A percentile compares a stretch with the other conserved stretches of the same genome.
These are phyloP conservation scores for Candida dubliniensis DNA, from an alignment of 1,139 yeast species.

Conservation along the genomic window DNA sequence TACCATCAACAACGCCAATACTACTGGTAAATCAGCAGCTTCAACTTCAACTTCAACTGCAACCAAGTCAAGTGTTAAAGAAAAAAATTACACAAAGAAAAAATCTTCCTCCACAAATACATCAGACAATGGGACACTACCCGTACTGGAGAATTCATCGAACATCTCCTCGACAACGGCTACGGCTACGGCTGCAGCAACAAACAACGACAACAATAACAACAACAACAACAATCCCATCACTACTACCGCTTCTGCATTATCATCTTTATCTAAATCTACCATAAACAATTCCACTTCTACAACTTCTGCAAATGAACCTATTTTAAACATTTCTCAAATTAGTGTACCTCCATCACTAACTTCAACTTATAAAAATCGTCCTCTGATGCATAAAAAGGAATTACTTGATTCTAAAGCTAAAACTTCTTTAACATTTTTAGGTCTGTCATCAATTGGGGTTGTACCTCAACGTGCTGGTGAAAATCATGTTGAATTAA, in stretches of 20 bases:
- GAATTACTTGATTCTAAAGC: constrained; percentile 30
- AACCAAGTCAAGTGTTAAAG: neutral
- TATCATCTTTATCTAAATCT: neutral
- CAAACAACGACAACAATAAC: neutral
- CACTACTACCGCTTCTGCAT: neutral
- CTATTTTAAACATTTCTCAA: constrained; percentile 46
- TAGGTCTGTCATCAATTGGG: constrained; percentile 44
- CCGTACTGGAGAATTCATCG: too few relatives aligned
- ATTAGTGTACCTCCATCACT: constrained; percentile 47
- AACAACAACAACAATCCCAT: neutral
- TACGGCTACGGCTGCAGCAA: neutral
- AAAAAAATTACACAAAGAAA: neutral
- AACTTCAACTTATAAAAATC: constrained; percentile 40
- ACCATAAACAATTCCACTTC: constrained; percentile 1
- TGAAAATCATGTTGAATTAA: constrained; percentile 44
- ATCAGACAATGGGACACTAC: too few relatives aligned
- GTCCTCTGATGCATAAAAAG: constrained; percentile 42
- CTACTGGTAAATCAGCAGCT: neutral
- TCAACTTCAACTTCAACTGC: neutral
- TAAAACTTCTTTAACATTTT: constrained; percentile 38
- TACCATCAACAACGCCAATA: neutral
- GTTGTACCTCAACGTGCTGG: constrained; percentile 44
- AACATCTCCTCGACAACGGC: neutral
- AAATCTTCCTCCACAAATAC: neutral
- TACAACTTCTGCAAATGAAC: constrained; percentile 26